Evolutionary conservation across 2,329 filamentous ascomycete genomes (phyloP).

Genomic region (Orbilia oligospora): DNA sequence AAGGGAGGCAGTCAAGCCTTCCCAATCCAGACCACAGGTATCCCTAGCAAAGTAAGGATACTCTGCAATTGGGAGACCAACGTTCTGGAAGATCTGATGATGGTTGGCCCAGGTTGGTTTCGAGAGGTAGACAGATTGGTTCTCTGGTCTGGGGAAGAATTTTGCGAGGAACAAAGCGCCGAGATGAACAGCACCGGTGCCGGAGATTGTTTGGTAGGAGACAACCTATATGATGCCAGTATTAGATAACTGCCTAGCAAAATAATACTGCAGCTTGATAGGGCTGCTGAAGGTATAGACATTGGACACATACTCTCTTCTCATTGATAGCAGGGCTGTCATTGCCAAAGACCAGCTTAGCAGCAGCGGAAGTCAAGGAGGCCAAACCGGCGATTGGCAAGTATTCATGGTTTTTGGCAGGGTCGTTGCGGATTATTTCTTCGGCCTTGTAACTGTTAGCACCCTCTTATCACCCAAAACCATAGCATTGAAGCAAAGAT

Average conservation of each 20-base stretch:
- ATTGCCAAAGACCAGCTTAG: conserved; percentile 88
- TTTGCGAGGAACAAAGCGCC: conserved; percentile 92
- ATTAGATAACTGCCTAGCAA: neutral
- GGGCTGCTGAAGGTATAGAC: neutral
- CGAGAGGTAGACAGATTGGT: conserved; percentile 85
- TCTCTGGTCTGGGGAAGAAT: conserved; percentile 91
- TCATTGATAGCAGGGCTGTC: conserved; percentile 82
- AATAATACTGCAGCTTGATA: no score
- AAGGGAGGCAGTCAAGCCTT: conserved; percentile 91
- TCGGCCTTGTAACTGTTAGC: conserved; percentile 76
- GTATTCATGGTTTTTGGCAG: conserved; percentile 94
- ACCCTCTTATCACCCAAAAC: conserved; percentile 62
- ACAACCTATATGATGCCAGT: conserved; percentile 73
- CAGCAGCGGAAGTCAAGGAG: conserved; percentile 92
- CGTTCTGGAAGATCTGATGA: conserved; percentile 94
- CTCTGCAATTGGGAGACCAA: conserved; percentile 89
- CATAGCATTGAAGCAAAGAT: neutral
- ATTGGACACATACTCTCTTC: conserved; percentile 65
- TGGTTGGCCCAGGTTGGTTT: conserved; percentile 99
- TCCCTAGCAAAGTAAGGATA: conserved; percentile 99
- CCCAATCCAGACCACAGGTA: conserved; percentile 97
- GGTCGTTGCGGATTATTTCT: conserved; percentile 67
- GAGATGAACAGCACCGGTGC: conserved; percentile 94
- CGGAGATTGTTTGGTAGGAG: conserved; percentile 98
- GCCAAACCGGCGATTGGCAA: conserved; percentile 96